Base-by-base conservation (phyloP, 2,329 filamentous ascomycete genomes). In the Aspergillus sp. region DNA sequence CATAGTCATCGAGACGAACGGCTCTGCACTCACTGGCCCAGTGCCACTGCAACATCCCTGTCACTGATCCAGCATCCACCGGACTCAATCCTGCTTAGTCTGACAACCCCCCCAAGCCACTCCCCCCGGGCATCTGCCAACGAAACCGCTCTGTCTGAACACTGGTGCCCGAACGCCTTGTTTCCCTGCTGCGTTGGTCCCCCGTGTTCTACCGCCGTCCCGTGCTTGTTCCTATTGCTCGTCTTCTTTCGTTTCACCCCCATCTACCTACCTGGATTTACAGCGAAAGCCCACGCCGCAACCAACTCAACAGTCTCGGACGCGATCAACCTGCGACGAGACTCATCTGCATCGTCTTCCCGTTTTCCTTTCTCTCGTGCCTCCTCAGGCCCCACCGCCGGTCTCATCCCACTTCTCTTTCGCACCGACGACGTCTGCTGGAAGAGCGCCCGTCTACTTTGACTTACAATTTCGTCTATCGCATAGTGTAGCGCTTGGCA, bases 161-260 rank as follows among this genome's bases (percentile, higher is more conserved):
- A 62, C 71, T 72, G 70, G 63, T 75, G 72, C 72, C 72, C 72
- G 70, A 74, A 73, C 68, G 70, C 70, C 72, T 74, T 69, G 70
- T 70, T 69, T 70, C 57, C 60, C 67, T 61, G 64, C 63, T 66
- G 64, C 64, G 65, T 68, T 72, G 64, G 61, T 69, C 63, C 63
- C 63, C 57, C 61, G 55, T 64, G 32, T 62, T 58, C 63, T 66
- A 41, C 53, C 47, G 48, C 47, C 57, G 38, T 53, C 47, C 47
- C 25, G 43, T 45, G 53, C 25, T 55, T 5, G 19, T 47, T 8
- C 41, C 53, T 47, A 32, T 23, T 41, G 17, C 45, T 57, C 59
- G 55, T 50, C 58, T 54, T 58, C 63, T 48, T 59, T 57, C 62
- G 48, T 62, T 57, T 66, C 66, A 61, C 13, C 32, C 32, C 32